phyloP scores from a whole-genome alignment of 768 basidiomycete genomes.

The Thelephora aurantiotincta region DNA sequence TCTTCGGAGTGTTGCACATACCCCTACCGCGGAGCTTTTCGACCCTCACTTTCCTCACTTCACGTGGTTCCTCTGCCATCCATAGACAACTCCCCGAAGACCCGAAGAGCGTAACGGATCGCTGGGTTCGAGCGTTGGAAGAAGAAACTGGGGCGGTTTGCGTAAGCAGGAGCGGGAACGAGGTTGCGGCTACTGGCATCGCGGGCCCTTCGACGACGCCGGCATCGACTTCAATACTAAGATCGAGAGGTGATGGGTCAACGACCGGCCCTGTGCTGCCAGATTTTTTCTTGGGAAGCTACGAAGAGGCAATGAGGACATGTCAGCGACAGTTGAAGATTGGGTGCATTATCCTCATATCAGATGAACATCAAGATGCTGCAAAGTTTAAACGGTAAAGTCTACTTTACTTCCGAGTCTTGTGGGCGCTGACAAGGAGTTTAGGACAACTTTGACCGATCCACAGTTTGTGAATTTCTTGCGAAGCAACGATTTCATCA shows the following conservation, averaged over 20 bases:
- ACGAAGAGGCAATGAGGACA: conserved; percentile 61
- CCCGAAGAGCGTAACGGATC: conserved; percentile 44
- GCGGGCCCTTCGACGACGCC: neutral
- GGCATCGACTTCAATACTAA: neutral
- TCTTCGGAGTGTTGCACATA: conserved; percentile 53
- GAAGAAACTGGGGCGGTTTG: conserved; percentile 72
- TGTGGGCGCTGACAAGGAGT: neutral
- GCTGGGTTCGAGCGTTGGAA: conserved; percentile 71
- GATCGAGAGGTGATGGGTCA: conserved; percentile 5
- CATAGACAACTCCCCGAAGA: conserved; percentile 3
- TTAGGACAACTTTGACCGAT: conserved; percentile 65
- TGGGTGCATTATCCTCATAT: conserved; percentile 71
- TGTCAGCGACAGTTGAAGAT: conserved; percentile 64
- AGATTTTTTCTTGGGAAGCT: conserved; percentile 68
- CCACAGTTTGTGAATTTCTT: conserved; percentile 52
- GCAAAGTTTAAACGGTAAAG: conserved; percentile 71
- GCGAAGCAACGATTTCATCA: conserved; percentile 58
- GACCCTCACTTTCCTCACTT: conserved; percentile 31
- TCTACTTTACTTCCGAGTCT: neutral
- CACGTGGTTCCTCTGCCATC: conserved; percentile 13
- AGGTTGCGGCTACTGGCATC: conserved; percentile 2
- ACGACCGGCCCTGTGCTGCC: conserved; percentile 45
- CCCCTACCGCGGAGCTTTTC: conserved; percentile 43
- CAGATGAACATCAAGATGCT: conserved; percentile 84
- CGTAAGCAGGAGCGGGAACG: conserved; percentile 27